Evolutionary conservation across 2,329 filamentous ascomycete species (phyloP).

Genomic region (Diaporthe destruens): DNA sequence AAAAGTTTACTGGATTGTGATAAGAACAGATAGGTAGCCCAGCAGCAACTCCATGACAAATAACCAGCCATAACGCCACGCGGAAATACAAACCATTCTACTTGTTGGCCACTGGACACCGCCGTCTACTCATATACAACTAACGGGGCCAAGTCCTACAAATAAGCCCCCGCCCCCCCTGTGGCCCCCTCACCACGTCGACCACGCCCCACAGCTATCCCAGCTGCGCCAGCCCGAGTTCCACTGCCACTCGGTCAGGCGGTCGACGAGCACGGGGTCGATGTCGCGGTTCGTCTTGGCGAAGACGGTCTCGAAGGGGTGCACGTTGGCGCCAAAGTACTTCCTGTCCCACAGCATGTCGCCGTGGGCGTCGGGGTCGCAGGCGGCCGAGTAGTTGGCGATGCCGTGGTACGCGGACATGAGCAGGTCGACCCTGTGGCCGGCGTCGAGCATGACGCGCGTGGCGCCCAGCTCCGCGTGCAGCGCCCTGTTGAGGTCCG

Average conservation of each 20-base stretch:
- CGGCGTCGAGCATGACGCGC: constrained; percentile 46
- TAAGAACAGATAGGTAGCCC: neutral
- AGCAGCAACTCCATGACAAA: neutral
- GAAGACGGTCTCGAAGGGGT: constrained; percentile 55
- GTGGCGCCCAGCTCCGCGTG: constrained; percentile 52
- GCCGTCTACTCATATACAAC: neutral
- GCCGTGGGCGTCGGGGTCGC: constrained; percentile 42
- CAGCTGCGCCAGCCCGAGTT: constrained; percentile 45
- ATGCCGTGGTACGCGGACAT: constrained; percentile 50
- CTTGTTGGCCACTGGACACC: neutral
- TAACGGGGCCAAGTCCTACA: too few species aligned
- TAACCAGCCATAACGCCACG: constrained; percentile 3
- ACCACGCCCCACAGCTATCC: constrained; percentile 43
- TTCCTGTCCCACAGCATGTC: constrained; percentile 47
- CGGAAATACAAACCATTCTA: neutral
- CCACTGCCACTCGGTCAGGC: constrained; percentile 50
- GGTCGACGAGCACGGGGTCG: constrained; percentile 47
- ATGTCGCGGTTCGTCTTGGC: constrained; percentile 50
- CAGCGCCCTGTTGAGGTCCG: constrained; percentile 46
- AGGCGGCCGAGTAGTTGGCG: constrained; percentile 44
- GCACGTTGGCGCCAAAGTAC: constrained; percentile 51
- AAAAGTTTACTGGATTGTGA: neutral
- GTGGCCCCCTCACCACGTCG: constrained; percentile 30
- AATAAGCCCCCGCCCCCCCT: neutral
- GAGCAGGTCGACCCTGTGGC: constrained; percentile 52